Percentiles rank a stretch among this genome's conserved stretches.
These are phyloP conservation scores for Croton setiger DNA, from an alignment of 441 rosid species.

Conservation along the genomic window DNA sequence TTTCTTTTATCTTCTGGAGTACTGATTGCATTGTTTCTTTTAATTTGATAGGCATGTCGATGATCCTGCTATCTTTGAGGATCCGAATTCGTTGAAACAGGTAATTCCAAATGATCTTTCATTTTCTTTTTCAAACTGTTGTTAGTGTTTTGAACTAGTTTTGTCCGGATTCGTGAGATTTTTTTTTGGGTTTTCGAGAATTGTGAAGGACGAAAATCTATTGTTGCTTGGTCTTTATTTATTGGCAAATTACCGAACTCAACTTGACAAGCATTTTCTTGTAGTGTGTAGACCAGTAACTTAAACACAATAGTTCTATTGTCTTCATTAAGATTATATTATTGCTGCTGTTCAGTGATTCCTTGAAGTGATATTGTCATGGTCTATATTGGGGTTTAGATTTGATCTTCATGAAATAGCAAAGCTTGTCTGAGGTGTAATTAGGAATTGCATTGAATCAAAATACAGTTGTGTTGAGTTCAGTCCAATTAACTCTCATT, in stretches of 20 bases:
- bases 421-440: not conserved
- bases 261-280: not conserved
- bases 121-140: not conserved
- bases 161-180: not conserved
- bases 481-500: not conserved
- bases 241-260: too few relatives aligned
- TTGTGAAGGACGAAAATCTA: not conserved
- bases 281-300: not conserved
- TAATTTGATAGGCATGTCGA: slow-evolving; percentile 48
- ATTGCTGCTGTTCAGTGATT: not conserved
- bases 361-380: not conserved
- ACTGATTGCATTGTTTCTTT: not conserved
- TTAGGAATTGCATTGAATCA: not conserved
- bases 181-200: not conserved
- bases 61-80: slow-evolving; percentile 59
- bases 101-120: slow-evolving; percentile 26
- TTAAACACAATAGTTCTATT: not conserved
- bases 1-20: not conserved
- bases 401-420: not conserved
- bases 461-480: not conserved
- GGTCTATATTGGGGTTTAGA: slow-evolving; percentile 7
- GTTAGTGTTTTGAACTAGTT: not conserved
- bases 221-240: too few relatives aligned
- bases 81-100: slow-evolving; percentile 72
- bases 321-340: not conserved